A percentile compares a stretch with the other conserved stretches of the same genome.
These are phyloP conservation scores for Komagataea norvegica DNA, from an alignment of 1,139 yeast genomes.

Conservation along the genomic window DNA sequence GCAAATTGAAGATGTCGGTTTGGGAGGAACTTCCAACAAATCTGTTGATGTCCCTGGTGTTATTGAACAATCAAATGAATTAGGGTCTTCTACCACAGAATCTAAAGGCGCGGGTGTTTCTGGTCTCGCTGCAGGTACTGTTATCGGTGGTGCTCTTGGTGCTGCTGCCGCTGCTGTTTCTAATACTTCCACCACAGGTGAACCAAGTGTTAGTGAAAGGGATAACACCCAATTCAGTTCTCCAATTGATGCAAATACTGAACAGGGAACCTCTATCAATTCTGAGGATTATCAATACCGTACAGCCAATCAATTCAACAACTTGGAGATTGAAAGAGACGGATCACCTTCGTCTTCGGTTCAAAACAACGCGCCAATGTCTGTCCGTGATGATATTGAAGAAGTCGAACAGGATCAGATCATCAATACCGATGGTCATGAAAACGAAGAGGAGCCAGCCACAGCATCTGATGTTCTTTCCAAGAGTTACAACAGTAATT, in stretches of 20 bases:
- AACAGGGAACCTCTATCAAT: conserved; percentile 32
- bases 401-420: conserved; percentile 20
- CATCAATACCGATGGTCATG: conserved; percentile 9
- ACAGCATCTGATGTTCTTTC: conserved; percentile 21
- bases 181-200: conserved; percentile 30
- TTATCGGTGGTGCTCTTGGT: conserved; percentile 28
- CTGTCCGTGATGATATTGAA: conserved; percentile 60
- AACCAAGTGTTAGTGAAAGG: conserved; percentile 24
- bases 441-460: conserved; percentile 17
- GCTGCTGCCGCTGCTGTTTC: conserved; percentile 29
- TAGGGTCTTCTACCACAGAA: too few relatives aligned
- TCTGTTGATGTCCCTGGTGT: neutral
- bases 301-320: conserved; percentile 33
- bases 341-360: conserved; percentile 87
- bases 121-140: conserved; percentile 23
- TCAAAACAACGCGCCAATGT: conserved; percentile 85
- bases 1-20: conserved; percentile 32
- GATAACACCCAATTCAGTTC: conserved; percentile 23
- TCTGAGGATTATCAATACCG: conserved; percentile 40
- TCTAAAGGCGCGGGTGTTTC: conserved; percentile 19
- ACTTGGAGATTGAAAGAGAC: conserved; percentile 55
- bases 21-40: conserved; percentile 23
- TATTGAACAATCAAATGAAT: neutral
- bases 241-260: conserved; percentile 27
- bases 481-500: conserved; percentile 15